These are phyloP conservation scores for Fusarium oligoseptatum DNA, from an alignment of 2,329 filamentous ascomycete genomes.

Conservation along the genomic window DNA sequence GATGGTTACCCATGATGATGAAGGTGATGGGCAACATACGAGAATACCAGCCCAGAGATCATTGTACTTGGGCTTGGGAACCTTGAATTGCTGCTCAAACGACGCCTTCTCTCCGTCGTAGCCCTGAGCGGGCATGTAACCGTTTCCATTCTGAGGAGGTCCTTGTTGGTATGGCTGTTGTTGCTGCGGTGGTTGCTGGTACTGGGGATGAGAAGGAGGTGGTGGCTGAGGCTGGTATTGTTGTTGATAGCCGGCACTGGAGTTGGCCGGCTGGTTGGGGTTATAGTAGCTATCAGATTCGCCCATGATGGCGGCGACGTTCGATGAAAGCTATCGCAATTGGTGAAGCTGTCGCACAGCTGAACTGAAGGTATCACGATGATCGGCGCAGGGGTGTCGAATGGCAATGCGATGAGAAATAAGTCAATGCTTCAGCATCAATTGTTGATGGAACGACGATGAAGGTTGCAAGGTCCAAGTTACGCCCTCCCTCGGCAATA, in stretches of 20 bases:
- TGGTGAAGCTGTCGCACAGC: neutral
- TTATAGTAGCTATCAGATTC: constrained; percentile 53
- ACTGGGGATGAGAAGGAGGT: constrained; percentile 28
- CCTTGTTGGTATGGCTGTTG: constrained; percentile 48
- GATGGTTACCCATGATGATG: no score
- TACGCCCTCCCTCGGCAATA: neutral
- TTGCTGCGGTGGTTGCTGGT: constrained; percentile 46
- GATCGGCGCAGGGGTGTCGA: constrained; percentile 36
- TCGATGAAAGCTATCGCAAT: constrained; percentile 10
- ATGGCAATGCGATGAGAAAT: constrained; percentile 6
- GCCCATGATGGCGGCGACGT: constrained; percentile 47
- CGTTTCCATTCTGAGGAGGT: constrained; percentile 44
- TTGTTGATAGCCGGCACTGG: constrained; percentile 40
- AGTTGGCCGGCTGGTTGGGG: constrained; percentile 36
- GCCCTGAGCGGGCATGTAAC: constrained; percentile 54
- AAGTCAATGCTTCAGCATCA: constrained; percentile 14
- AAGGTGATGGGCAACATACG: constrained; percentile 56
- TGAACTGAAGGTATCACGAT: constrained; percentile 5
- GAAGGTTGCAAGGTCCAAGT: neutral
- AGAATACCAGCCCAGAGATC: constrained; percentile 91
- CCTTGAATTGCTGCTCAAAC: constrained; percentile 86
- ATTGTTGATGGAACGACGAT: neutral
- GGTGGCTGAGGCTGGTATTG: constrained; percentile 46
- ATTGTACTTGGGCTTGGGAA: constrained; percentile 88
- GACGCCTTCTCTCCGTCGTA: constrained; percentile 62